Evolutionary conservation across 257 asterid genomes (phyloP), one percentile per base, ranked within the genome.

Genomic region (Misopates orontium): DNA sequence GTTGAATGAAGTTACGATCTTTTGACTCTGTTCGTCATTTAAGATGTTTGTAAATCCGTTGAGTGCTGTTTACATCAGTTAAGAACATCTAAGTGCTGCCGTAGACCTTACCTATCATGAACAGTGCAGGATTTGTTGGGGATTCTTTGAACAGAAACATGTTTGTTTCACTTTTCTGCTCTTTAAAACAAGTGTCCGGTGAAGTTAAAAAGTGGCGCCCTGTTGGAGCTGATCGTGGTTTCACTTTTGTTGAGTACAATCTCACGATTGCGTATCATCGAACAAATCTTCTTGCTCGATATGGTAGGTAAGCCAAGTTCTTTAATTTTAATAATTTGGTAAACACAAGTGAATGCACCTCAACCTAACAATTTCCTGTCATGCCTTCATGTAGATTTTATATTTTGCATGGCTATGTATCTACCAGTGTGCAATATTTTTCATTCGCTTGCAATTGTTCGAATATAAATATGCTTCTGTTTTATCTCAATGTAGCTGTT

Each of bases 151-250:
- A 90, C 53, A 81, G 97, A 66, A 94, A 90, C 79, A 94, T 94
- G 97, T 94, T 90, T 74, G 97, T 90, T 61, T 83, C 99, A 50
- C 85, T 94, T 62, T 84, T 87, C 48, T 94, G 97, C 79, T 79
- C 89, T 53, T 73, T 94, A 79, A 84, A 71, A 78, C 80, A 52
- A 62, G 90, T 73, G 12, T 82, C 95, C 12, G 45, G 66, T 16
- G 88, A 83, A 70, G 95, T 90, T 74, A 90, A 86, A 74, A 94
- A 94, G 80, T 90, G 97, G 99, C 96, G 95, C 32, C 95, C 99
- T 64, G 96, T 69, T 60, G 91, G 96, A 66, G 95, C 99, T 68
- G 97, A 94, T 64, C 99, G 96, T 31, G 96, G 96, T 47, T 90
- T 83, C 73, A 94, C 99, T 65, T 94, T 94, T 76, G 68, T 86